These are phyloP conservation scores for Auriculariales sp. DNA, from an alignment of 768 basidiomycete species.

Conservation along the genomic window DNA sequence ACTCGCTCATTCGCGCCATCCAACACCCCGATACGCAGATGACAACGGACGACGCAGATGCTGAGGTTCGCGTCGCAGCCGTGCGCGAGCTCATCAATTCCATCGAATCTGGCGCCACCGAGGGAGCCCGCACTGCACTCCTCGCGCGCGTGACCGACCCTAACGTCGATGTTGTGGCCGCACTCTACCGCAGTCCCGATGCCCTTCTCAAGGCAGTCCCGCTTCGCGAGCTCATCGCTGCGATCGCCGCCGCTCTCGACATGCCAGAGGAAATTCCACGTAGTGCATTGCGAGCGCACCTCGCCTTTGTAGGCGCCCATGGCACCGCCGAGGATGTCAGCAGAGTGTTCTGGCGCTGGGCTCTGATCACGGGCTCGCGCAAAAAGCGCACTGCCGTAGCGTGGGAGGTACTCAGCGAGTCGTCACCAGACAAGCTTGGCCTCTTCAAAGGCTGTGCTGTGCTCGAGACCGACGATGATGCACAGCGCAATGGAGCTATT, in stretches of 20 bases:
- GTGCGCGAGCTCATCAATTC: constrained; percentile 40
- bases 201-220: constrained; percentile 24
- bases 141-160: constrained; percentile 56
- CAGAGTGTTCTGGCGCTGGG: constrained; percentile 50
- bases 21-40: constrained; percentile 28
- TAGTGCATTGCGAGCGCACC: constrained; percentile 36
- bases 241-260: constrained; percentile 11
- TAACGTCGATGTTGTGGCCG: constrained; percentile 42
- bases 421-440: constrained; percentile 7
- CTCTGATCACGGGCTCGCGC: constrained; percentile 60
- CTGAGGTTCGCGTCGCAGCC: constrained; percentile 40
- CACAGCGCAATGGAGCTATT: constrained; percentile 28
- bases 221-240: constrained; percentile 10
- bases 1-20: no score
- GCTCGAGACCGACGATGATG: constrained; percentile 11
- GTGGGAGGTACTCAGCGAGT: constrained; percentile 45
- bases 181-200: constrained; percentile 43
- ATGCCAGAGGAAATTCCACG: constrained; percentile 32
- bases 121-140: constrained; percentile 46
- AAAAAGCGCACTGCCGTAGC: constrained; percentile 49
- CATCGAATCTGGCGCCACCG: constrained; percentile 14
- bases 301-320: constrained; percentile 37
- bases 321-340: constrained; percentile 23
- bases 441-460: constrained; percentile 17
- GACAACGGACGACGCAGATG: constrained; percentile 47